phyloP scores from a whole-genome alignment of 2,329 filamentous ascomycete genomes.

The Claviceps paspali region DNA sequence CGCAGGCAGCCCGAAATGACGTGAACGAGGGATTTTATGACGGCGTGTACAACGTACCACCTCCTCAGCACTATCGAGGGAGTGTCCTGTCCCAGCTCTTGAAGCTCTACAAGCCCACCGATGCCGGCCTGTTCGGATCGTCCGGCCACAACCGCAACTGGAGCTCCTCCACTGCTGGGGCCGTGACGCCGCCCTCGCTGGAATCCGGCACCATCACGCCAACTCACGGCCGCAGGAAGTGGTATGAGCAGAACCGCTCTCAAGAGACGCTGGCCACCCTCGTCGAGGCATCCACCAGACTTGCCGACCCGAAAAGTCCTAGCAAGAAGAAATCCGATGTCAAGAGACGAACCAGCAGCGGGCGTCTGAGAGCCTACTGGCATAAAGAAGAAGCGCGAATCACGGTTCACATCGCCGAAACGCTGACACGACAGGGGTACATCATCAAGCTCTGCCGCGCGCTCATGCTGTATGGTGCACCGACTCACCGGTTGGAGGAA shows the following conservation, averaged over 20 bases:
- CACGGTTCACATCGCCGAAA: conserved; percentile 43
- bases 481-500: conserved; percentile 78
- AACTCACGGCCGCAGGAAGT: conserved; percentile 26
- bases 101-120: conserved; percentile 28
- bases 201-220: conserved; percentile 25
- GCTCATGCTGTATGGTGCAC: conserved; percentile 77
- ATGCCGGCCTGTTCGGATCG: conserved; percentile 9
- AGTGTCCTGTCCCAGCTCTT: conserved; percentile 30
- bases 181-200: conserved; percentile 18
- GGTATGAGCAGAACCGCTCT: conserved; percentile 33
- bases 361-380: conserved; percentile 22
- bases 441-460: conserved; percentile 70
- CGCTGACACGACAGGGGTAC: conserved; percentile 65
- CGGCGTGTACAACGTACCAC: conserved; percentile 24
- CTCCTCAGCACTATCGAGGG: conserved; percentile 26
- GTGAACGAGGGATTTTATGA: conserved; percentile 25
- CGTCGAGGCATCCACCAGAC: conserved; percentile 27
- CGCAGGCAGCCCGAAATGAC: conserved; percentile 14
- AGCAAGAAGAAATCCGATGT: conserved; percentile 20
- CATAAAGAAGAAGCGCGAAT: conserved; percentile 31
- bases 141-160: conserved; percentile 11
- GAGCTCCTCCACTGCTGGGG: conserved; percentile 15
- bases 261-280: conserved; percentile 31
- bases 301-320: conserved; percentile 8
- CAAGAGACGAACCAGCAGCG: conserved; percentile 22